A percentile compares a stretch with the other conserved stretches of the same genome.
Conservation (phyloP, 2,329 filamentous ascomycete species). For the Penicillium sp. region DNA sequence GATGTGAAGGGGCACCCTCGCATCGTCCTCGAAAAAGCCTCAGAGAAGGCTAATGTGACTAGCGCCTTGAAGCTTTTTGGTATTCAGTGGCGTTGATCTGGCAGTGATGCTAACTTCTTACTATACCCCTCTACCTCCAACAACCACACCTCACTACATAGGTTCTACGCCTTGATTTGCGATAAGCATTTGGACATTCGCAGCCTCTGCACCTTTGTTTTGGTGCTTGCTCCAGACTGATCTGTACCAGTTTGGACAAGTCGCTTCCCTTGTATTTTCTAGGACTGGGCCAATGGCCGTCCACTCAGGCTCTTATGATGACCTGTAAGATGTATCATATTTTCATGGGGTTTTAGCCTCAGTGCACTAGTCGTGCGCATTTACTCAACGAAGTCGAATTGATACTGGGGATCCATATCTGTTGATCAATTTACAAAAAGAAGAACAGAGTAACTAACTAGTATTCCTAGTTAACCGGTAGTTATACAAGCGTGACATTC, state of each 20-base stretch:
- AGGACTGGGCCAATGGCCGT: not conserved
- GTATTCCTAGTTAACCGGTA: too few species aligned
- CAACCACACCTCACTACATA: not conserved
- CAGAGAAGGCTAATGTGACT: slow-evolving; percentile 40
- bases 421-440: not conserved
- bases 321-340: slow-evolving; percentile 21
- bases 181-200: not conserved
- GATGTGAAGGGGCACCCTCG: slow-evolving; percentile 67
- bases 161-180: not conserved
- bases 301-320: slow-evolving; percentile 1
- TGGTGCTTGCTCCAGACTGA: not conserved
- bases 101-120: not conserved
- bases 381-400: not conserved
- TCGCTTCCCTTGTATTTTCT: slow-evolving; percentile 13
- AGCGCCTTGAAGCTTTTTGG: slow-evolving; percentile 51
- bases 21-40: slow-evolving; percentile 46
- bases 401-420: not conserved
- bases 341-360: not conserved
- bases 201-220: not conserved
- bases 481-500: too few species aligned
- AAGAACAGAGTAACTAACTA: too few species aligned
- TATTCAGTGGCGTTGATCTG: slow-evolving; percentile 44
- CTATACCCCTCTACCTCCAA: not conserved
- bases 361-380: not conserved
- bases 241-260: not conserved